phyloP scores from a whole-genome alignment of 805 yeast species.

The Monosporozyma solicola region DNA sequence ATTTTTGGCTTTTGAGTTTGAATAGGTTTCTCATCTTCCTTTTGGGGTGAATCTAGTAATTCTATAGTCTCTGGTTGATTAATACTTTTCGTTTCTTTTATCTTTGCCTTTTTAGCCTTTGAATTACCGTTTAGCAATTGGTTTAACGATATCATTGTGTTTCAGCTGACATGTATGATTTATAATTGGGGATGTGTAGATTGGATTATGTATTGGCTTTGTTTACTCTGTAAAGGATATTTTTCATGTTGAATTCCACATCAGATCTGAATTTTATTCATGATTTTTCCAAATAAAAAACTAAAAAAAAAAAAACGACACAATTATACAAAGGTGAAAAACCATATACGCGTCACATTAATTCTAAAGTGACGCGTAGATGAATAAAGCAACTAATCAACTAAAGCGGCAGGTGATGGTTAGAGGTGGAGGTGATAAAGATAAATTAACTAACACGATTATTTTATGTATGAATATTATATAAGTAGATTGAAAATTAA shows the following conservation, averaged over 20 bases:
- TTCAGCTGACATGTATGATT: slow-evolving; percentile 6
- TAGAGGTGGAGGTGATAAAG: no score
- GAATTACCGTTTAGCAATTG: slow-evolving; percentile 15
- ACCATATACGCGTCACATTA: not conserved
- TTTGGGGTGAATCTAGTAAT: not conserved
- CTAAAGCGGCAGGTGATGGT: not conserved
- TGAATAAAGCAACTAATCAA: not conserved
- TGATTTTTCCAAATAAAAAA: not conserved
- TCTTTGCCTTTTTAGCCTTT: not conserved
- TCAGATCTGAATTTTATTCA: not conserved
- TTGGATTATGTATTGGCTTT: no score
- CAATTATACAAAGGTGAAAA: no score
- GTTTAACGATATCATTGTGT: slow-evolving; percentile 8
- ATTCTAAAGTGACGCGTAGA: not conserved
- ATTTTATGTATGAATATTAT: not conserved
- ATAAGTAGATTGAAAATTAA: not conserved
- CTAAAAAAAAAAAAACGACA: not conserved
- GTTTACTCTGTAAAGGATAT: no score
- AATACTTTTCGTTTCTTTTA: not conserved
- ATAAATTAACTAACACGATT: no score
- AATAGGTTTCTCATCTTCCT: not conserved
- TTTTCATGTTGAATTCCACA: not conserved
- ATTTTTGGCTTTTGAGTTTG: slow-evolving; percentile 3
- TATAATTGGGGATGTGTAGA: not conserved
- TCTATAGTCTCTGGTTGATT: not conserved